These are phyloP conservation scores for Haplosporangium gracile DNA, from an alignment of 192 early-diverging fungal species.

Conservation along the genomic window DNA sequence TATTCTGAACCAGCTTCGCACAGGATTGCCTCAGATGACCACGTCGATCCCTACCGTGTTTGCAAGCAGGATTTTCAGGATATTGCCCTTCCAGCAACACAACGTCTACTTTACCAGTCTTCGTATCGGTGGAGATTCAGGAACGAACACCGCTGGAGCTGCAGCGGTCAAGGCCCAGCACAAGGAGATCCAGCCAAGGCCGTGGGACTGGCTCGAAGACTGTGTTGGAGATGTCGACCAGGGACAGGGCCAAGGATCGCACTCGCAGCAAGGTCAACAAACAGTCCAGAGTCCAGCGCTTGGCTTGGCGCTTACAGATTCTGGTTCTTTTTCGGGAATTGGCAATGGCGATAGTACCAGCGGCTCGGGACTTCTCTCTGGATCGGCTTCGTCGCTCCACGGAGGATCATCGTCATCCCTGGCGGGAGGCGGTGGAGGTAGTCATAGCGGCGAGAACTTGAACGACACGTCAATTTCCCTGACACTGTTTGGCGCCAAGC, in stretches of 20 bases:
- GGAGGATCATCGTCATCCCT: conserved; percentile 10
- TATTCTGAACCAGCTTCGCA: conserved; percentile 53
- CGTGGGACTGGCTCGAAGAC: conserved; percentile 71
- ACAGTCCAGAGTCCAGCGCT: conserved; percentile 23
- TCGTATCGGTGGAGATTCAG: conserved; percentile 35
- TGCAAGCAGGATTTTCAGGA: conserved; percentile 62
- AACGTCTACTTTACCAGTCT: conserved; percentile 67
- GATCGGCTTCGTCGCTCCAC: not conserved
- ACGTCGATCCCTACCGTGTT: conserved; percentile 62
- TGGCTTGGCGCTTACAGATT: conserved; percentile 29
- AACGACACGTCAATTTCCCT: conserved; percentile 50
- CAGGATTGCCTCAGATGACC: conserved; percentile 43
- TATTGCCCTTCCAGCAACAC: conserved; percentile 66
- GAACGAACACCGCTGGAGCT: conserved; percentile 26
- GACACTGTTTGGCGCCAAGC: conserved; percentile 53
- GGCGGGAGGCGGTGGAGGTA: not conserved
- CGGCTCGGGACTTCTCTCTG: not conserved
- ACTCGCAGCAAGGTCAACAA: conserved; percentile 12
- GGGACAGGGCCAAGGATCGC: conserved; percentile 9
- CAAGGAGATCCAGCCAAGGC: conserved; percentile 60
- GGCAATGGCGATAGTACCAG: conserved; percentile 25
- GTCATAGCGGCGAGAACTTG: conserved; percentile 18
- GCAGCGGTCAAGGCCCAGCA: conserved; percentile 23
- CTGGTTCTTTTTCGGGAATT: conserved; percentile 14
- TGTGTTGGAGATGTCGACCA: conserved; percentile 59